Base-by-base conservation (phyloP, 768 basidiomycete genomes). In the Solioccasus polychromus region DNA sequence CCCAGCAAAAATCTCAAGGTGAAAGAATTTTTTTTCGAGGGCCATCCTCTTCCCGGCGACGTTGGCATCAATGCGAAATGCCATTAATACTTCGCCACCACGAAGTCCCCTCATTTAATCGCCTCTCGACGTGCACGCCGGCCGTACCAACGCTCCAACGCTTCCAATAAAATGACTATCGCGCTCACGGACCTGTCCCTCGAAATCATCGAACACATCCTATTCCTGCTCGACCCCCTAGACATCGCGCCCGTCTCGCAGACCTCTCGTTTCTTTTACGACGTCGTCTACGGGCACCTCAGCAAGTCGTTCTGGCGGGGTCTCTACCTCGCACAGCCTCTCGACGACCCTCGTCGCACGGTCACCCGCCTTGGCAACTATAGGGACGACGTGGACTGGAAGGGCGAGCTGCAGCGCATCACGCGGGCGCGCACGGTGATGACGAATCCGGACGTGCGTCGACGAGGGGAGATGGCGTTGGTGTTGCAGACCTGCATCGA, bases 341-440 rank as follows among this genome's bases (percentile, higher is more conserved):
- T 85, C 45, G 87, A 88, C 47, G 83, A 88, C 53, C 84, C 80
- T 2, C 68, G 80, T 8, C 41, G 43, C n/a, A 75, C 80, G 36
- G 54, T 77, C 5, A 71, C 70, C 3, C 63, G 65, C 10, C 62
- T 53, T 48, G 70, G 65, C 17, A 35, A 17, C 22, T 49, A 17
- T 52, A 62, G 56, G 5, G 41, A 24, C 3, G 35, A 53, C 25
- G 45, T 80, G 7, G 64, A 76, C 48, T 88, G 85, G 85, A 76
- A 64, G 53, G 51, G 45, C 3, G 71, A 74, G 29, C 57, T 88
- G 2, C 79, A 84, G 51, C 64, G 71, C 9, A 68, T 85, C 50
- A 67, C 77, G n/a, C 71, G 81, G 36, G 76, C 79, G 5, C 68
- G 76, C 31, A 74, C 70, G 1, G 63, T 83, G n/a, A 55, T 82